Conservation (phyloP, 2,329 filamentous ascomycete species). For the Cladophialophora immunda region DNA sequence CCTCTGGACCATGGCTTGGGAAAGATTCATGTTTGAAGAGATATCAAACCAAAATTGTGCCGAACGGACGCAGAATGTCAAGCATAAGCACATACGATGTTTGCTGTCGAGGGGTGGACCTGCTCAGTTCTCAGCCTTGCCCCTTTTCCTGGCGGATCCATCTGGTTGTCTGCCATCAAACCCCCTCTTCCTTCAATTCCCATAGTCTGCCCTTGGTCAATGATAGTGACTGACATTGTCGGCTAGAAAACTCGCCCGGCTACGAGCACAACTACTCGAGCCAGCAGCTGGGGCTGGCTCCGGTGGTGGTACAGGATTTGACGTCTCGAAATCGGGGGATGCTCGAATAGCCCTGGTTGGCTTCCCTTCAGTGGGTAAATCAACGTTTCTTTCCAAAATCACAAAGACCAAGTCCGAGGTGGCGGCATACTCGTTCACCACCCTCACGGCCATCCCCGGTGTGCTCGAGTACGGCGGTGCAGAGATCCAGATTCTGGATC, state of each 20-base stretch:
- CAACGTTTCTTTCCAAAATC: slow-evolving; percentile 97
- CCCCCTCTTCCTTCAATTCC: neutral
- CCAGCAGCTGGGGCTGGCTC: slow-evolving; percentile 80
- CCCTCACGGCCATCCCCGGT: slow-evolving; percentile 93
- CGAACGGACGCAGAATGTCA: neutral
- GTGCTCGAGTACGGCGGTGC: slow-evolving; percentile 97
- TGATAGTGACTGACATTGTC: slow-evolving; percentile 19
- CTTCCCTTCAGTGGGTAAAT: slow-evolving; percentile 99
- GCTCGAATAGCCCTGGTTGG: slow-evolving; percentile 96
- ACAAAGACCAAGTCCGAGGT: slow-evolving; percentile 98
- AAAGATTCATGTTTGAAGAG: neutral
- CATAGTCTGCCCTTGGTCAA: neutral
- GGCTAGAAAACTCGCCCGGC: slow-evolving; percentile 87
- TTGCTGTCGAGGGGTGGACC: neutral
- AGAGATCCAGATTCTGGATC: slow-evolving; percentile 96
- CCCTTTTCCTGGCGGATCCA: neutral
- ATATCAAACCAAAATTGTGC: neutral
- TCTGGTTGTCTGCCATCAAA: neutral
- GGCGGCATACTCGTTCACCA: slow-evolving; percentile 96
- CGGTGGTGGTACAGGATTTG: slow-evolving; percentile 81
- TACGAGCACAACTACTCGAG: slow-evolving; percentile 93
- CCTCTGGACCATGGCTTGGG: neutral
- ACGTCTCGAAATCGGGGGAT: slow-evolving; percentile 95
- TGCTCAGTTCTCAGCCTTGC: neutral
- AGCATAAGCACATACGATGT: neutral